Evolutionary conservation across 345 rosid species (phyloP), one percentile per base, ranked within the genome.

Genomic region (Arabidopsis suecica): DNA sequence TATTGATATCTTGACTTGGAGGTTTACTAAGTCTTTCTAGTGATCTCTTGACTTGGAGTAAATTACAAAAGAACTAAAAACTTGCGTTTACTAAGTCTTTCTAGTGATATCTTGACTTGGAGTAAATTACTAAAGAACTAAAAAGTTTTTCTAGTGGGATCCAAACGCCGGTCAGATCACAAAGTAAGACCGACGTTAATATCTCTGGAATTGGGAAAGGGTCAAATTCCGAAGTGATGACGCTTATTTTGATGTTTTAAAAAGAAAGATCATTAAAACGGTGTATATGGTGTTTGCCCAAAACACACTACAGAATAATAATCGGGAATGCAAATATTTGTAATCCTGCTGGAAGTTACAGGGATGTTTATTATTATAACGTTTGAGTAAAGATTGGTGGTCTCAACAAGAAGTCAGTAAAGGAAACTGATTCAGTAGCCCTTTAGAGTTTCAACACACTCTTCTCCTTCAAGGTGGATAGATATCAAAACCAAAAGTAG

Each of bases 401-500:
- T 77, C 70, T 69, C 59, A 62, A 64, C 50, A 64, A 2, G 57
- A 53, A 54, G 41, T 41, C 70, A 45, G 73, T 47, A 60, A 55
- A 10, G 60, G 65, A 54, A 48, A 45, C n/a, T 54, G 67, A 47
- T 77, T 77, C 36, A 3, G 61, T 55, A 59, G 12, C 41, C 53
- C 65, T 44, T 55, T 1, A 2, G 50, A 70, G 62, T 48, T 33
- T 23, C 32, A 56, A 40, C 60, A 18, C 49, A 66, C 59, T 78
- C 74, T 59, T 67, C 70, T 74, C 55, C 78, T 60, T 72, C 77
- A 72, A 50, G 68, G 63, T 36, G 63, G 56, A 57, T 50, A 75
- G 67, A 47, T 30, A 51, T 32, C 69, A 28, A 74, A 23, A 1
- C 25, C 25, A 23, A 23, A 23, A 1, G 25, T 22, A 23, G 2